phyloP scores from a whole-genome alignment of 2,329 filamentous ascomycete genomes.

The Pseudogymnoascus sp. region DNA sequence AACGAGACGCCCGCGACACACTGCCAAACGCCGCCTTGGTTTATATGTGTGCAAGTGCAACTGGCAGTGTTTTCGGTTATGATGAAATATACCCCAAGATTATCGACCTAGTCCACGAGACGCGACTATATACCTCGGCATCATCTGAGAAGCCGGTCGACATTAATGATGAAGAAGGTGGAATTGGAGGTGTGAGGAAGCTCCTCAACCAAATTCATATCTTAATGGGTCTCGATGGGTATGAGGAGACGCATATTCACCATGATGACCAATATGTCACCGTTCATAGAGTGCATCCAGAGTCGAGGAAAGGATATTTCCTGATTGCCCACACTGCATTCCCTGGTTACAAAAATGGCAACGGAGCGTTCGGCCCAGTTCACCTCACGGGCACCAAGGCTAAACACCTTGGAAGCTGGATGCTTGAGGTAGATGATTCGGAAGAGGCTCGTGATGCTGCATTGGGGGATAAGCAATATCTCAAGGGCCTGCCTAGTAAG shows the following conservation, averaged over 20 bases:
- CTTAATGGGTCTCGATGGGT: constrained; percentile 90
- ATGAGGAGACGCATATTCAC: constrained; percentile 92
- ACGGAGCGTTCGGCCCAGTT: constrained; percentile 71
- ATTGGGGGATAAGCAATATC: constrained; percentile 57
- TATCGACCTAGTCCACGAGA: constrained; percentile 90
- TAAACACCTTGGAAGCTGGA: constrained; percentile 83
- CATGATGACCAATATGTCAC: constrained; percentile 96
- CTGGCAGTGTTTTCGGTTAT: constrained; percentile 94
- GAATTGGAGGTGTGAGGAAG: constrained; percentile 86
- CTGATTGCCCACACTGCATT: constrained; percentile 94
- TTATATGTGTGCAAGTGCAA: constrained; percentile 90
- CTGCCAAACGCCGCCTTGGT: constrained; percentile 90
- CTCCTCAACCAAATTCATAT: constrained; percentile 91
- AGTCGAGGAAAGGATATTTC: constrained; percentile 88
- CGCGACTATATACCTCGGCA: constrained; percentile 68
- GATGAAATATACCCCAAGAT: constrained; percentile 92
- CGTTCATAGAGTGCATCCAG: constrained; percentile 87
- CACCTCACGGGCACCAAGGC: constrained; percentile 76
- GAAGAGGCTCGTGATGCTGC: constrained; percentile 58
- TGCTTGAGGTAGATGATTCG: constrained; percentile 76
- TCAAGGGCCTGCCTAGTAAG: constrained; percentile 77
- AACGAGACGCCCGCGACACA: constrained; percentile 87
- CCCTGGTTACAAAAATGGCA: constrained; percentile 78
- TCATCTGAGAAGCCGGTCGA: constrained; percentile 60
- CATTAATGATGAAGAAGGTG: constrained; percentile 62